Base-by-base conservation (phyloP, 805 yeast genomes). In the Myxozyma monticola region DNA sequence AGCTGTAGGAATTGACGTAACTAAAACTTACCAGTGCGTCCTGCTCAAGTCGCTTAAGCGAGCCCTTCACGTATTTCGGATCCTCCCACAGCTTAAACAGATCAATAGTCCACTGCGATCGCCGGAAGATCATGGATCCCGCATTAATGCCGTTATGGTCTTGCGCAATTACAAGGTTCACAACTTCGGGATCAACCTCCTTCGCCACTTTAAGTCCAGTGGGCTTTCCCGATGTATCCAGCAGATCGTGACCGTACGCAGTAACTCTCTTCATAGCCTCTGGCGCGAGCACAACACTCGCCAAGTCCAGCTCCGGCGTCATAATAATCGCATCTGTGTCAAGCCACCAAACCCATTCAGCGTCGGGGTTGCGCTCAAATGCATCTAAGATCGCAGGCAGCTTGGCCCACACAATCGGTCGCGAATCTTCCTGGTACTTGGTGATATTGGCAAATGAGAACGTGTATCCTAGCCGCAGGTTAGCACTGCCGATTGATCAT, bases 101-200 rank as follows among this genome's bases (percentile, higher is more conserved):
- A 62, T 84, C 67, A 48, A 80, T 84, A 2, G 87, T 68, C 95
- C 95, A 87, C 9, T 75, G 76, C 2, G 85, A 81, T 58, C 85
- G 75, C 62, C 81, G 76, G 61, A 87, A 74, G 45, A 87, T 67
- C 60, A 87, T 85, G 0, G 91, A 84, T 7, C 95, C 95, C 48
- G 87, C 68, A 63, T 86, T 87, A 70, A 87, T 85, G 1, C 95
- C 95, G 53, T 91, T 90, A 67, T 91, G 85, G 67, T 87, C 96
- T 67, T 87, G 93, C 0, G 93, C 83, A 30, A 87, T 74, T 12
- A 87, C 65, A 71, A 87, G 66, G 60, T 86, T 87, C 18, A 85
- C 69, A 21, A 34, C 31, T 7, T 20, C 20, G 17, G 41, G n/a
- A 34, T 57, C 43, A 28, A 45, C 18, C 14, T 18, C 42, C 4